Base-by-base conservation (phyloP, 2,329 filamentous ascomycete genomes). In the Diaporthe helianthi region DNA sequence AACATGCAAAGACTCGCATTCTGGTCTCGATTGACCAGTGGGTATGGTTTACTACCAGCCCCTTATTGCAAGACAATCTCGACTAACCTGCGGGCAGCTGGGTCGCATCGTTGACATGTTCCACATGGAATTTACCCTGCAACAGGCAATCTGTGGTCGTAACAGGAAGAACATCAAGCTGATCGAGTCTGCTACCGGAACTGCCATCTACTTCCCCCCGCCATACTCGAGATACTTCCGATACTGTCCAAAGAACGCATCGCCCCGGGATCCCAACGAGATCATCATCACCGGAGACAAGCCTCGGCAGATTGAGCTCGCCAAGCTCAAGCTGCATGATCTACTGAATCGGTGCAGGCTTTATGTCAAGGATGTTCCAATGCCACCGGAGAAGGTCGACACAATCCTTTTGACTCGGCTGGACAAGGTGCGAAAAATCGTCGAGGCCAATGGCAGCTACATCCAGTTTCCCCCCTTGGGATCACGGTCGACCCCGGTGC, bases 141-240 rank as follows among this genome's bases (percentile, higher is more conserved):
- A 99, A 79, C 96, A 94, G 69, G 86, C 98, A 67, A 90, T 98
- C 61, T 98, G 94, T 79, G 96, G 96, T 60, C 92, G 96, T 60
- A 95, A 94, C 74, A 89, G 96, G 74, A 97, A 97, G 84, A 98
- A 98, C 79, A 97, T 99, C 83, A 98, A 98, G 83, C 84, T 96
- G 76, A 98, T 99, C 76, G 96, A 99, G 81, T 97, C 96, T 17
- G 90, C 92, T 33, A 98, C 96, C 17, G 93, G 94, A 76, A 98
- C 96, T 10, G 95, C 96, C 73, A 98, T 99, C 76, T 99, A 99
- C 82, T 98, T 99, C 78, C 96, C 96, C 33, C 94, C 94, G 9
- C 92, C 95, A 0, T 98, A 98, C 78, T 94, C 95, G 17, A 90
- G 92, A 70, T 90, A 98, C 73, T 98, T 96, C 77, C 92, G 93